A percentile compares a stretch with the other conserved stretches of the same genome.
phyloP scores from a whole-genome alignment of 106 monocot species.

The Phalaenopsis aphrodite region DNA sequence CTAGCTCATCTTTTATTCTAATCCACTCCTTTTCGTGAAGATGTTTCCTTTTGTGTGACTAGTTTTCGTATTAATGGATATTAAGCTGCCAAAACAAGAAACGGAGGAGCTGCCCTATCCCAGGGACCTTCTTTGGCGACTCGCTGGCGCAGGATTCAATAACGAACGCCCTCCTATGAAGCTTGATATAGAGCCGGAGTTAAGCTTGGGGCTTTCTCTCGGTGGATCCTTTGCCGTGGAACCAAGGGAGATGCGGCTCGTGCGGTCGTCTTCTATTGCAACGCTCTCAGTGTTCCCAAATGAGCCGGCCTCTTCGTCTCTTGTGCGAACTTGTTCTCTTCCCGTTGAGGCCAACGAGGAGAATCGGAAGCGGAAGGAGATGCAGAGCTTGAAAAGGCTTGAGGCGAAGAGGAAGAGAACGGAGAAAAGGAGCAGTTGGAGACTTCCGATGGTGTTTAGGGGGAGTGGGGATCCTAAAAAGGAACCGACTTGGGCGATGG shows the following conservation, averaged over 20 bases:
- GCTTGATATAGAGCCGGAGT: constrained; percentile 29
- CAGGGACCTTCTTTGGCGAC: constrained; percentile 28
- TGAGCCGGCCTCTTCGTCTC: not conserved
- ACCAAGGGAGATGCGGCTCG: constrained; percentile 19
- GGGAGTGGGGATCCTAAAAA: not conserved
- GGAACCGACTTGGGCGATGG: not conserved
- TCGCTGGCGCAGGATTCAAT: constrained; percentile 4
- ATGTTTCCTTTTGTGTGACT: not conserved
- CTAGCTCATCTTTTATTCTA: not conserved
- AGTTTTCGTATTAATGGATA: not conserved
- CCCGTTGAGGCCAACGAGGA: constrained; percentile 48
- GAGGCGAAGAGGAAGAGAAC: constrained; percentile 39
- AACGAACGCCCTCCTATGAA: not conserved
- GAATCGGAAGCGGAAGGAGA: constrained; percentile 41
- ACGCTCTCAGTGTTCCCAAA: constrained; percentile 17
- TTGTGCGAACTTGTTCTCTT: constrained; percentile 27
- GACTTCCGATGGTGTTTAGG: not conserved
- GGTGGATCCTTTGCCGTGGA: constrained; percentile 52
- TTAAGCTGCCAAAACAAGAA: constrained; percentile 10
- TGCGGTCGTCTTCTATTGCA: constrained; percentile 42
- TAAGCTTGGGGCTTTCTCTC: constrained; percentile 53
- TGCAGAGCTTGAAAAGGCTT: constrained; percentile 39
- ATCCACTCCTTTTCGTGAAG: not conserved
- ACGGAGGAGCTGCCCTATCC: constrained; percentile 19
- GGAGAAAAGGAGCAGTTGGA: constrained; percentile 20